Conservation (phyloP, 345 rosid species). For the Microcos paniculata region DNA sequence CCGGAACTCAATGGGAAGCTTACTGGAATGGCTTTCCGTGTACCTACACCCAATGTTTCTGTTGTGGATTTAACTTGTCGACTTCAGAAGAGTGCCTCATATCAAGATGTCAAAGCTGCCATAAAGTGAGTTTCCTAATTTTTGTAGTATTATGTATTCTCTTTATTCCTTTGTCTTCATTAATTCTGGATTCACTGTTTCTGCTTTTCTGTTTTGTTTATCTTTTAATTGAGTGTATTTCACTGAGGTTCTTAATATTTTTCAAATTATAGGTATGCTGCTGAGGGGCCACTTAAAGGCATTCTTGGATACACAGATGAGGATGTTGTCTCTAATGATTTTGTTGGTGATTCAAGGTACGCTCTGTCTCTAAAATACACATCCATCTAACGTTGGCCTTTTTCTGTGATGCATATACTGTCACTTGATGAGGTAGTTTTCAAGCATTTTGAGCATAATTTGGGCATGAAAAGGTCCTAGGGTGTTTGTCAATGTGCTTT, state of each 20-base stretch:
- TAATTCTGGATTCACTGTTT: not conserved
- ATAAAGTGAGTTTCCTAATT: conserved; percentile 54
- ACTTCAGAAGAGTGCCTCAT: conserved; percentile 89
- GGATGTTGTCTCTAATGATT: conserved; percentile 95
- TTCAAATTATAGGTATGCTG: conserved; percentile 62
- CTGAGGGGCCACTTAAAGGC: conserved; percentile 86
- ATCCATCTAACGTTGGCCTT: not conserved
- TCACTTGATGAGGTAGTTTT: not conserved
- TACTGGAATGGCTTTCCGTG: conserved; percentile 99
- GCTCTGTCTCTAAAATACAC: not conserved
- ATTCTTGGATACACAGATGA: conserved; percentile 97
- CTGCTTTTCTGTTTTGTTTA: not conserved
- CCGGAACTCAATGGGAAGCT: conserved; percentile 97
- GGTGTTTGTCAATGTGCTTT: not conserved
- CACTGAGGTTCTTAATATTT: conserved; percentile 6
- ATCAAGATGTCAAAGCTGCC: conserved; percentile 92
- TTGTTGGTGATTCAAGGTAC: conserved; percentile 90
- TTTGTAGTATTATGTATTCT: not conserved
- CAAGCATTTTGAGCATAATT: not conserved
- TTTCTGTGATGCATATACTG: not conserved
- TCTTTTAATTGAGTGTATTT: not conserved
- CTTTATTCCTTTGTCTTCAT: not conserved
- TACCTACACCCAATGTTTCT: conserved; percentile 93
- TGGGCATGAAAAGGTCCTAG: not conserved
- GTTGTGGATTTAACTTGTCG: conserved; percentile 99